Conservation (phyloP, 768 basidiomycete species). For the Coprinopsis marcescibilis region DNA sequence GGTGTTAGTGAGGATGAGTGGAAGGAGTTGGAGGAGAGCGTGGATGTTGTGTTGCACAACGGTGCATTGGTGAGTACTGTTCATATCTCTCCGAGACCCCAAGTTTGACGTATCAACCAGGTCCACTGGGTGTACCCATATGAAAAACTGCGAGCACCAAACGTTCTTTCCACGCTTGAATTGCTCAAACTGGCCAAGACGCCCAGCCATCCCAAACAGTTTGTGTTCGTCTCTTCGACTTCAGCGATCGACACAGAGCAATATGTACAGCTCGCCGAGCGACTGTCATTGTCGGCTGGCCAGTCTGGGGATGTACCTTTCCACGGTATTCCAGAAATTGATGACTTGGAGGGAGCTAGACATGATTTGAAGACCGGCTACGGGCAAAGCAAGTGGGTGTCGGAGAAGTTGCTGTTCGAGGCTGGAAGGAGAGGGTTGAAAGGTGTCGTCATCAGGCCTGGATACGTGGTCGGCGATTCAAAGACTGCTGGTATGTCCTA, state of each 20-base stretch:
- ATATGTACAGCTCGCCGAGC: constrained; percentile 84
- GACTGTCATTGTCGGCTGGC: constrained; percentile 26
- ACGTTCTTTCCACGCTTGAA: constrained; percentile 88
- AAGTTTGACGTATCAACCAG: constrained; percentile 28
- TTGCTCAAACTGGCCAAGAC: constrained; percentile 73
- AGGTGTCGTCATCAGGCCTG: constrained; percentile 86
- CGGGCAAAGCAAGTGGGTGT: constrained; percentile 98
- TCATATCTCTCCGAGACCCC: background rate
- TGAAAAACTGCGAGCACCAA: constrained; percentile 83
- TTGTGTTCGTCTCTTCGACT: constrained; percentile 94
- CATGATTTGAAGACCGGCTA: constrained; percentile 81
- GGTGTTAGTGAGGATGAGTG: constrained; percentile 64
- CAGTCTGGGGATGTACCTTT: constrained; percentile 30
- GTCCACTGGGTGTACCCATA: constrained; percentile 99
- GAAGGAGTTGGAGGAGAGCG: constrained; percentile 60
- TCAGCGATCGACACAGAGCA: constrained; percentile 90
- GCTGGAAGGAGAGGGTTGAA: constrained; percentile 81
- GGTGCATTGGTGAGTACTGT: constrained; percentile 77
- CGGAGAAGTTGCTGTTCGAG: constrained; percentile 89
- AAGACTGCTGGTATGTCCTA: too few species aligned
- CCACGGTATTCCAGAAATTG: constrained; percentile 74
- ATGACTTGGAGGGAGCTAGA: constrained; percentile 84
- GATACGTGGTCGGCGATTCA: constrained; percentile 95
- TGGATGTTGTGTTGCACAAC: constrained; percentile 87
- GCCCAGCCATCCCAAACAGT: constrained; percentile 58